These are phyloP conservation scores for Penicillium psychrofluorescens DNA, from an alignment of 495 filamentous ascomycete genomes.

Conservation along the genomic window DNA sequence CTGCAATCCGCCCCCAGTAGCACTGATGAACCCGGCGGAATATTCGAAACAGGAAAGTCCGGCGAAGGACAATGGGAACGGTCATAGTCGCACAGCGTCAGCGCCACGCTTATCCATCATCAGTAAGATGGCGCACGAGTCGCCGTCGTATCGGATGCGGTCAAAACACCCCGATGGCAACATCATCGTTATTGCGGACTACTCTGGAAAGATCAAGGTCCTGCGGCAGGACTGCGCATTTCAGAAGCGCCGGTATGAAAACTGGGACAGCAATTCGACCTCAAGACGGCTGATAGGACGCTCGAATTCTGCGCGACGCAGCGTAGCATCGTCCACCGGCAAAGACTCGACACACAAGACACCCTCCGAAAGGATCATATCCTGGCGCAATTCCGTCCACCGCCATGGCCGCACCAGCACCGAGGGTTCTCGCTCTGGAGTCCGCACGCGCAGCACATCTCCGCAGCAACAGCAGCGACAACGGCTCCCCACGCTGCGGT, in stretches of 20 bases:
- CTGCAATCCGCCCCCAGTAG: constrained; percentile 91
- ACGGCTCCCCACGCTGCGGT: constrained; percentile 6
- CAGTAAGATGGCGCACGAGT: constrained; percentile 50
- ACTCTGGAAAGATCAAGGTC: constrained; percentile 81
- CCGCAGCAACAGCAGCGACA: constrained; percentile 27
- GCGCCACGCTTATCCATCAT: constrained; percentile 30
- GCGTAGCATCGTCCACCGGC: constrained; percentile 39
- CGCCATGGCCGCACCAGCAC: constrained; percentile 46
- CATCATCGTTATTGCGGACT: constrained; percentile 89
- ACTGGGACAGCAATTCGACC: constrained; percentile 55
- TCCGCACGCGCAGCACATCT: constrained; percentile 45
- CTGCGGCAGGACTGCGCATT: constrained; percentile 90
- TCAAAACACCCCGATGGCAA: constrained; percentile 74
- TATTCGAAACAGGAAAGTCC: constrained; percentile 26
- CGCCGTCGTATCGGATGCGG: constrained; percentile 65
- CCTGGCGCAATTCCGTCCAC: constrained; percentile 76
- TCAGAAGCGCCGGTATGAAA: constrained; percentile 47
- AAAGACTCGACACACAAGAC: constrained; percentile 46
- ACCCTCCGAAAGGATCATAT: constrained; percentile 77
- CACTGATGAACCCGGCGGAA: constrained; percentile 55
- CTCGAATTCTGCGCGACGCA: constrained; percentile 54
- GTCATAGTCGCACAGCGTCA: constrained; percentile 12
- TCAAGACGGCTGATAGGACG: constrained; percentile 68
- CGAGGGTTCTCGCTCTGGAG: constrained; percentile 38
- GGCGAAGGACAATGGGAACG: constrained; percentile 11